Percentiles rank a stretch among this genome's conserved stretches.
Conservation (phyloP, 1,284 basidiomycete genomes). For the Paramarasmius palmivorus region DNA sequence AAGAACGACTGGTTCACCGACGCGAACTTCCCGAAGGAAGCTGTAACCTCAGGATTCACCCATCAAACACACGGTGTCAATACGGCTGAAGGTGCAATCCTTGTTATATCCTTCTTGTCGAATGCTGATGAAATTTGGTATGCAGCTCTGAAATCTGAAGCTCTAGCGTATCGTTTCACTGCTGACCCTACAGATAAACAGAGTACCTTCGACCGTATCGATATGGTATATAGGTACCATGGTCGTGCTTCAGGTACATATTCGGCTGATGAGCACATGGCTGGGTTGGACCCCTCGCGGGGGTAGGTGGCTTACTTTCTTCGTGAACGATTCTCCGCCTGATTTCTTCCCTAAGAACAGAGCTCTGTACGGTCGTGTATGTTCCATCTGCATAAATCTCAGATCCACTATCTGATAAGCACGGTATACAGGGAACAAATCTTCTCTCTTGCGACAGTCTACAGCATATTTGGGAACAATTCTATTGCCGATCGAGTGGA, state of each 20-base stretch:
- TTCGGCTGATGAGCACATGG: slow-evolving; percentile 38
- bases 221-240: slow-evolving; percentile 38
- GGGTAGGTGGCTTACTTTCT: slow-evolving; percentile 25
- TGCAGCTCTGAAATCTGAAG: slow-evolving; percentile 40
- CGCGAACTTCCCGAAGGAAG: slow-evolving; percentile 32
- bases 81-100: slow-evolving; percentile 37
- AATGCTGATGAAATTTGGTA: background rate
- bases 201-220: slow-evolving; percentile 35
- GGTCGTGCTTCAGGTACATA: slow-evolving; percentile 39
- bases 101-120: background rate
- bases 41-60: slow-evolving; percentile 26
- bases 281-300: slow-evolving; percentile 37
- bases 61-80: slow-evolving; percentile 36
- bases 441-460: slow-evolving; percentile 38
- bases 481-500: slow-evolving; percentile 37
- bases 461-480: slow-evolving; percentile 39
- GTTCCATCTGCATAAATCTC: slow-evolving; percentile 5
- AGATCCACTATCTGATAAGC: background rate
- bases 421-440: slow-evolving; percentile 35
- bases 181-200: slow-evolving; percentile 35
- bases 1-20: slow-evolving; percentile 39
- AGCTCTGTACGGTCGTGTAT: slow-evolving; percentile 39
- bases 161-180: slow-evolving; percentile 39
- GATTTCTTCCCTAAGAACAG: slow-evolving; percentile 26
- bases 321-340: background rate